phyloP scores from a whole-genome alignment of 1,284 basidiomycete genomes.

The Heliocybe sulcata region DNA sequence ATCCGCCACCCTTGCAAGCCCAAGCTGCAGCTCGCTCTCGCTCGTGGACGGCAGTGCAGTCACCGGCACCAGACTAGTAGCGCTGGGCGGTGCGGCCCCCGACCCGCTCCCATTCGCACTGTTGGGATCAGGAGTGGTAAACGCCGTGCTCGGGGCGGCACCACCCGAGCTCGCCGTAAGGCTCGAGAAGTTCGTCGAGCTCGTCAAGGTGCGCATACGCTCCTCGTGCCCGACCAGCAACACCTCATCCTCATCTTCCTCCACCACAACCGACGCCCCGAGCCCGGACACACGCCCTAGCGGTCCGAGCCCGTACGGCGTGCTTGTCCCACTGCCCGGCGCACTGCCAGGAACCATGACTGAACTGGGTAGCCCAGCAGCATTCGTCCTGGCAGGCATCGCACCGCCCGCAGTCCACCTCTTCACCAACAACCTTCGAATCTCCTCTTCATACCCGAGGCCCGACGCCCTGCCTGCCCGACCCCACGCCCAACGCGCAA shows the following conservation, averaged over 20 bases:
- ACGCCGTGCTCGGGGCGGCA: slow-evolving; percentile 41
- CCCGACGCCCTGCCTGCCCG: slow-evolving; percentile 37
- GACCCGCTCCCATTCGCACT: slow-evolving; percentile 17
- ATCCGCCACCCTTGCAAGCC: slow-evolving; percentile 74
- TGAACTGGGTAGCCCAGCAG: slow-evolving; percentile 31
- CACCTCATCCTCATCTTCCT: slow-evolving; percentile 71
- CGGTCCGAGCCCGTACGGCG: slow-evolving; percentile 42
- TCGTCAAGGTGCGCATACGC: slow-evolving; percentile 36
- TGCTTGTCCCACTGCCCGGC: slow-evolving; percentile 45
- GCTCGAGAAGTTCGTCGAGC: slow-evolving; percentile 13
- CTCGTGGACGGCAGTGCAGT: slow-evolving; percentile 53
- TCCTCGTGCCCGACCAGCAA: slow-evolving; percentile 26
- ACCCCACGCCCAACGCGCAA: slow-evolving; percentile 78
- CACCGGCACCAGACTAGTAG: slow-evolving; percentile 60
- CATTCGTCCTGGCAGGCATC: slow-evolving; percentile 45
- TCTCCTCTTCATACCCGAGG: slow-evolving; percentile 67
- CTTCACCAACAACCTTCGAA: slow-evolving; percentile 58
- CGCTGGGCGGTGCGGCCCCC: slow-evolving; percentile 14
- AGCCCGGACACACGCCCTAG: slow-evolving; percentile 37
- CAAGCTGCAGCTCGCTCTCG: slow-evolving; percentile 65
- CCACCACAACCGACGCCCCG: slow-evolving; percentile 54
- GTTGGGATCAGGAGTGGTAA: slow-evolving; percentile 53
- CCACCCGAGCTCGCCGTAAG: slow-evolving; percentile 8
- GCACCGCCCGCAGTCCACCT: slow-evolving; percentile 61
- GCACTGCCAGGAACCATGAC: slow-evolving; percentile 25